Base-by-base conservation (phyloP, 2,329 filamentous ascomycete genomes). In the Eurotiales sp. region DNA sequence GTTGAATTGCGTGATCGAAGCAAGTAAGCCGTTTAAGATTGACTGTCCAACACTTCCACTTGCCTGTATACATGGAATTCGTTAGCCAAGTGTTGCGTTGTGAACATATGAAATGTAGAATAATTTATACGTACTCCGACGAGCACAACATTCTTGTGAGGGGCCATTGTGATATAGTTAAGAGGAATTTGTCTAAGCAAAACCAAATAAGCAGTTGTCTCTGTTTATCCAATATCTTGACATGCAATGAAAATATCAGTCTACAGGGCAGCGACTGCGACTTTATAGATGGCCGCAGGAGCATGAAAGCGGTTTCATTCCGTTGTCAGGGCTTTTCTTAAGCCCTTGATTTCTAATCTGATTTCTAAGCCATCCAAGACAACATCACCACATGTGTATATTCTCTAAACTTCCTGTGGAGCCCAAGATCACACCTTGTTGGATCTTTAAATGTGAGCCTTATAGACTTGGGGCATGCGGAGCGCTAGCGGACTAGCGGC, bases 71-170 rank as follows among this genome's bases (percentile, higher is more conserved):
- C n/a, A 30, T 25, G 5, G 4, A 39, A 21, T 3, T n/a, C 27
- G 19, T 40, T 47, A 47, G 34, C 34, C 1, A 2, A 10, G 15
- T 37, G 34, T 21, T 36, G n/a, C 4, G n/a, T n/a, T n/a, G n/a
- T n/a, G n/a, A n/a, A n/a, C n/a, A n/a, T n/a, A n/a, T n/a, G n/a
- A n/a, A n/a, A n/a, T n/a, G n/a, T n/a, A n/a, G n/a, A n/a, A n/a
- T 34, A 4, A 5, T 34, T 19, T 3, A 36, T 37, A 21, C 43
- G 37, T 42, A 51, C 50, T 23, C 50, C 50, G 23, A 51, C 50
- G 37, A 51, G 50, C 8, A n/a, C 42, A 22, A 51, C 17, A 10
- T 46, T 46, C 30, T 36, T 46, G 15, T 42, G 46, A 11, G 41
- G n/a, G 7, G 50, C 27, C 50, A 51, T 51, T 17, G 12, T 42